These are phyloP conservation scores for Alternaria brassicicola DNA, from an alignment of 2,329 filamentous ascomycete species.

Conservation along the genomic window DNA sequence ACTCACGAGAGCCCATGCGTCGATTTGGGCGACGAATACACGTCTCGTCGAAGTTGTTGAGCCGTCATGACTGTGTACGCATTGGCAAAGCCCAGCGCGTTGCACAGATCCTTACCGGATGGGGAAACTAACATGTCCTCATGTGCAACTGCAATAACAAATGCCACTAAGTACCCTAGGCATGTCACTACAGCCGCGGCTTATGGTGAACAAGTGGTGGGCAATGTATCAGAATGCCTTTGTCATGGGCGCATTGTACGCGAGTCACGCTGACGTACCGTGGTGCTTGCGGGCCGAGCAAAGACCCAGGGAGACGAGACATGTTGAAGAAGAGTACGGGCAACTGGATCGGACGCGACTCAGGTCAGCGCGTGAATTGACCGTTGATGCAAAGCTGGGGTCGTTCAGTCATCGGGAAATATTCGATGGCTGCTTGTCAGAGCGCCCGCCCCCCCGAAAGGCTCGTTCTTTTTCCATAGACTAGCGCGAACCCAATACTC, in stretches of 20 bases:
- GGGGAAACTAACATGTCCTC: not conserved
- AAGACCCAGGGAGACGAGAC: constrained; percentile 4
- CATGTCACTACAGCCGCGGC: not conserved
- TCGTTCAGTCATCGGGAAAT: not conserved
- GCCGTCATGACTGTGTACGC: not conserved
- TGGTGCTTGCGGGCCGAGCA: constrained; percentile 2
- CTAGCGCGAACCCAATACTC: constrained; percentile 9
- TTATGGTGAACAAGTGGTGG: not conserved
- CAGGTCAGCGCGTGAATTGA: not conserved
- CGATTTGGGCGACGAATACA: not conserved
- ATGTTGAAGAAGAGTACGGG: not conserved
- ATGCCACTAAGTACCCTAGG: not conserved
- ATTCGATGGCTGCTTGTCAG: not conserved
- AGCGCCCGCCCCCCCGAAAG: not conserved
- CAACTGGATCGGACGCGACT: constrained; percentile 1
- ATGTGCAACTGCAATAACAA: not conserved
- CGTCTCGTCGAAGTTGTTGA: constrained; percentile 4
- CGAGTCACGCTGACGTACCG: constrained; percentile 2
- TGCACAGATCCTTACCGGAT: not conserved
- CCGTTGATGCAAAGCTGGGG: not conserved
- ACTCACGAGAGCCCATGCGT: constrained; percentile 7
- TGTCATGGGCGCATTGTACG: not conserved
- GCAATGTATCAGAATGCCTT: constrained; percentile 1
- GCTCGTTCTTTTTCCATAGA: not conserved
- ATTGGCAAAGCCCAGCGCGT: not conserved